Conservation (phyloP, 2,329 filamentous ascomycete species). For the Canariomyces notabilis region DNA sequence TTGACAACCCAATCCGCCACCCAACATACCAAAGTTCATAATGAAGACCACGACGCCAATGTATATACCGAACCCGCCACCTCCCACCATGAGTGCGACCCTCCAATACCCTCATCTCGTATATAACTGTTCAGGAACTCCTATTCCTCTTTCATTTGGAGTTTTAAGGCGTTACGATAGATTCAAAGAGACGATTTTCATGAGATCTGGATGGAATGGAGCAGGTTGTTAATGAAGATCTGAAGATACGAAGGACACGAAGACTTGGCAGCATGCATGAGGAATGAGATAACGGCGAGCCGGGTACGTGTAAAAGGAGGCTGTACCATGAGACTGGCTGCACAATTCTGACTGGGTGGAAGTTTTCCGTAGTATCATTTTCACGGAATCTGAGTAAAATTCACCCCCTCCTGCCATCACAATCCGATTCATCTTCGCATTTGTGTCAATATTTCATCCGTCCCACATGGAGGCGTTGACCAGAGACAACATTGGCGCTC, state of each 20-base stretch:
- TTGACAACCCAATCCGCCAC: not conserved
- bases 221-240: no score
- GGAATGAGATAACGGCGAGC: not conserved
- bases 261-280: not conserved
- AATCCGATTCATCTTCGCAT: no score
- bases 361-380: no score
- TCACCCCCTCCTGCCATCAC: no score
- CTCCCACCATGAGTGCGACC: conserved; percentile 2
- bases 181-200: not conserved
- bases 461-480: no score
- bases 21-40: not conserved
- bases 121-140: not conserved
- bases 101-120: not conserved
- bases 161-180: conserved; percentile 8
- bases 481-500: no score
- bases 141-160: not conserved
- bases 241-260: not conserved
- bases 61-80: not conserved
- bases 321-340: no score
- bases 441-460: no score
- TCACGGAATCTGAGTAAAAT: no score
- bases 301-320: no score
- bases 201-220: no score
- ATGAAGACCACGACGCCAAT: not conserved
- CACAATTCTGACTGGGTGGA: no score